Base-by-base conservation (phyloP, 2,329 filamentous ascomycete species). In the Claviceps paspali region DNA sequence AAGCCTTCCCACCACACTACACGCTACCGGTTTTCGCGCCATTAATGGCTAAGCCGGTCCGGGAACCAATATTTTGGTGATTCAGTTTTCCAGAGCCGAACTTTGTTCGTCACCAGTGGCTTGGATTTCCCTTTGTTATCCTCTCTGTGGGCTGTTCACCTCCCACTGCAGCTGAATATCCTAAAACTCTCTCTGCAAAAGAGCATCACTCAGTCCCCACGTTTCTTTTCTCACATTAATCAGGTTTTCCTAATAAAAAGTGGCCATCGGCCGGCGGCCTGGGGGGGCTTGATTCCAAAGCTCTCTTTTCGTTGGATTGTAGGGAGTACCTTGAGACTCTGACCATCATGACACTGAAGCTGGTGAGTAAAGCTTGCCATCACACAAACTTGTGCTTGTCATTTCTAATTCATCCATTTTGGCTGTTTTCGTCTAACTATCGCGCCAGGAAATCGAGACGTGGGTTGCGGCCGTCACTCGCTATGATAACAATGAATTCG, bases 401-500 rank as follows among this genome's bases (percentile, higher is more conserved):
- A n/a, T n/a, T n/a, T n/a, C n/a, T n/a, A n/a, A n/a, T n/a, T 11
- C 9, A 24, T 24, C 22, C 22, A 29, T 24, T 19, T n/a, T 28
- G 19, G 17, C 30, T 29, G 24, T 17, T 37, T 30, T 41, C 18
- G n/a, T n/a, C 27, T 26, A 14, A 27, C 24, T 7, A n/a, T n/a
- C 33, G 21, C 12, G 12, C 11, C 30, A 93, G 87, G 91, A 98
- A 81, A 98, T 98, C 61, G 88, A 96, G 65, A 93, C 85, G 35
- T 98, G 91, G 91, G 91, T 96, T 48, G 69, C 79, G 57, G 91
- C 91, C 60, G 76, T 98, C 38, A 77, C 68, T 50, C 79, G 80
- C 55, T 98, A 98, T 65, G 91, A 98, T 63, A 91, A 88, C 63
- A 93, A 94, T 63, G 85, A 98, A 54, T 96, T 93, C 61, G 88